These are phyloP conservation scores for Colletotrichum camelliae DNA, from an alignment of 2,329 filamentous ascomycete genomes.

Conservation along the genomic window DNA sequence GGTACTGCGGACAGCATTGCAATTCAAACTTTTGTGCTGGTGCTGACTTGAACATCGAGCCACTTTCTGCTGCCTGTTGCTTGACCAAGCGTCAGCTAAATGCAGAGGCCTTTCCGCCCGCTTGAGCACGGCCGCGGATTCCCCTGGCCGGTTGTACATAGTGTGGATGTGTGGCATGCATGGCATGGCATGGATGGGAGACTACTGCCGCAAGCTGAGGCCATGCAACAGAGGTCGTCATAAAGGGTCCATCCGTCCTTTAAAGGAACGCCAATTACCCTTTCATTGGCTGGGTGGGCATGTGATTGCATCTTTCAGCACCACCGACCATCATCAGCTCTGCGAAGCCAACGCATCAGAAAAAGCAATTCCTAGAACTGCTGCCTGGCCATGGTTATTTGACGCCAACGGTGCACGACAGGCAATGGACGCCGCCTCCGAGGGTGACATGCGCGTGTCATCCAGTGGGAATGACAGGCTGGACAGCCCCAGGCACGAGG, in stretches of 20 bases:
- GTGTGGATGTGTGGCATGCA: not conserved
- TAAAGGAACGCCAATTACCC: not conserved
- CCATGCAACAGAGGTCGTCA: not conserved
- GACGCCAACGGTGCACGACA: not conserved
- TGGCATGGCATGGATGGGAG: not conserved
- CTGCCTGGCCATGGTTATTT: not conserved
- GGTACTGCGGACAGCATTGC: not conserved
- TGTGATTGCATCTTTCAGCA: not conserved
- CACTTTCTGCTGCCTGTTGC: not conserved
- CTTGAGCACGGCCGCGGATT: not conserved
- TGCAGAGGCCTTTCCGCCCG: not conserved
- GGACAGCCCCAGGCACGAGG: not conserved
- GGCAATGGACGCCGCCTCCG: not conserved
- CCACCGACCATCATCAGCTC: not conserved
- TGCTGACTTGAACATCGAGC: not conserved
- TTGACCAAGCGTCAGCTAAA: not conserved
- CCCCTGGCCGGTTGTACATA: not conserved
- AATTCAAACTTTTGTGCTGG: not conserved
- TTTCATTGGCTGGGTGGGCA: not conserved
- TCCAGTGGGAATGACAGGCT: not conserved
- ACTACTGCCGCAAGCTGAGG: not conserved
- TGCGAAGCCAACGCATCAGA: not conserved
- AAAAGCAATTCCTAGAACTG: not conserved
- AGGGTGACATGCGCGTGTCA: not conserved
- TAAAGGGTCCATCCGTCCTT: not conserved